phyloP scores from a whole-genome alignment of 2,329 filamentous ascomycete species.

The Alternaria sp. region DNA sequence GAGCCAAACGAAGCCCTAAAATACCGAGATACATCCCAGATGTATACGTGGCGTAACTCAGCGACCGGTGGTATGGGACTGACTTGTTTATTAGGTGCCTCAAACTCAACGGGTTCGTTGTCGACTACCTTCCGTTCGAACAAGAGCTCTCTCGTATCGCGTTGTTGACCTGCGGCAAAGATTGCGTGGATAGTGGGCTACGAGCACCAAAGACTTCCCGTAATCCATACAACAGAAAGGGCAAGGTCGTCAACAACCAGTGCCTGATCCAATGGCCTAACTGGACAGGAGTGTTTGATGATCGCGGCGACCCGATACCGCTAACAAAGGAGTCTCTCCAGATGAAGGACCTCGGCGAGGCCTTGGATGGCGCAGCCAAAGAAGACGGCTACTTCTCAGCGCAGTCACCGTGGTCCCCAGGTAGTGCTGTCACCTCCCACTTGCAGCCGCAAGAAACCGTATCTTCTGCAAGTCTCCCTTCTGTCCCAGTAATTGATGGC shows the following conservation, averaged over 20 bases:
- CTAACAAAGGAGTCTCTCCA: constrained; percentile 11
- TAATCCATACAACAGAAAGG: constrained; percentile 21
- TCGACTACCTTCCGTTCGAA: constrained; percentile 41
- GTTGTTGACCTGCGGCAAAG: constrained; percentile 30
- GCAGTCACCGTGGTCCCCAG: neutral
- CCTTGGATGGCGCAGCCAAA: neutral
- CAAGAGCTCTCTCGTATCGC: constrained; percentile 31
- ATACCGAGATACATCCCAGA: neutral
- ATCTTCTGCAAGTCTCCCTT: neutral
- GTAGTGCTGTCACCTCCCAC: neutral
- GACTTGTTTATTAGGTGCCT: constrained; percentile 20
- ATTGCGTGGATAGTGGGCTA: constrained; percentile 38
- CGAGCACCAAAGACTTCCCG: constrained; percentile 28
- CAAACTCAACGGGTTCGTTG: constrained; percentile 42
- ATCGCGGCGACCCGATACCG: constrained; percentile 17
- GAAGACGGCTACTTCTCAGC: neutral
- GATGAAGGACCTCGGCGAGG: constrained; percentile 11
- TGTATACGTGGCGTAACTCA: neutral
- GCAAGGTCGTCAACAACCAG: constrained; percentile 24
- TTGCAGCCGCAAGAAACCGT: neutral
- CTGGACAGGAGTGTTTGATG: constrained; percentile 34
- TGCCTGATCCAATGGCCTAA: constrained; percentile 35
- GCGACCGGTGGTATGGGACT: neutral
- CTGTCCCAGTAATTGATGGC: neutral
- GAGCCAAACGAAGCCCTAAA: neutral